A percentile compares a stretch with the other conserved stretches of the same genome.
Conservation (phyloP, 306 rosid species). For the Begonia peltatifolia region DNA sequence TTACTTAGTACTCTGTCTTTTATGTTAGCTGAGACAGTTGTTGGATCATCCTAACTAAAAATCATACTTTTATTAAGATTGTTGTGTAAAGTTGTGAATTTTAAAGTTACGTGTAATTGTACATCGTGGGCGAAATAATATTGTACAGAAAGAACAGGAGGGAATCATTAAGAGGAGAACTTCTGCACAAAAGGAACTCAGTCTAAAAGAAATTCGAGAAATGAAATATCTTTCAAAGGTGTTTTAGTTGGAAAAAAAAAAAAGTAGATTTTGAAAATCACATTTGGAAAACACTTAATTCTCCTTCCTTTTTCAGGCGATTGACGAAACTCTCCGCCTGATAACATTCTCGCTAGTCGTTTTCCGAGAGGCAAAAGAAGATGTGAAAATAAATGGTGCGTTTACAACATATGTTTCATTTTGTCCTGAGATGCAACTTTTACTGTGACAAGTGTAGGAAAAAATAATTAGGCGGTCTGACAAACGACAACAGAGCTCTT, state of each 20-base stretch:
- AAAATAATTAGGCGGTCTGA: too few relatives aligned
- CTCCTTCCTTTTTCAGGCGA: conserved; percentile 10
- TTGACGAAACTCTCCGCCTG: conserved; percentile 26
- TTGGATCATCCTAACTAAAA: too few relatives aligned
- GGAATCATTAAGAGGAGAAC: conserved; percentile 30
- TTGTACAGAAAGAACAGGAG: conserved; percentile 48
- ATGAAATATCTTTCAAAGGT: conserved; percentile 57
- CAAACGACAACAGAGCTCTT: too few relatives aligned
- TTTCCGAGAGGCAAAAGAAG: conserved; percentile 29
- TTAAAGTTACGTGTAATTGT: not conserved
- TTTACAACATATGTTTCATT: not conserved
- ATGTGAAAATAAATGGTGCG: conserved; percentile 24
- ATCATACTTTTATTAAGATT: too few relatives aligned
- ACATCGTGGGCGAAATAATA: not conserved
- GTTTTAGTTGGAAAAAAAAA: not conserved
- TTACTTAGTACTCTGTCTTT: not conserved
- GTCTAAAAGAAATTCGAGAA: conserved; percentile 34
- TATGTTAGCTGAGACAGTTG: too few relatives aligned
- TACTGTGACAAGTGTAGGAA: too few relatives aligned
- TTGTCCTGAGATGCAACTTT: too few relatives aligned
- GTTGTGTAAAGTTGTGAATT: not conserved
- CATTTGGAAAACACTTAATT: not conserved
- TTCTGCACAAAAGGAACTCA: conserved; percentile 28
- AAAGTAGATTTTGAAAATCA: not conserved
- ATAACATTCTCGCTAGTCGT: conserved; percentile 16